phyloP scores from a whole-genome alignment of 129 eudicot species.

The Smallanthus sonchifolius region DNA sequence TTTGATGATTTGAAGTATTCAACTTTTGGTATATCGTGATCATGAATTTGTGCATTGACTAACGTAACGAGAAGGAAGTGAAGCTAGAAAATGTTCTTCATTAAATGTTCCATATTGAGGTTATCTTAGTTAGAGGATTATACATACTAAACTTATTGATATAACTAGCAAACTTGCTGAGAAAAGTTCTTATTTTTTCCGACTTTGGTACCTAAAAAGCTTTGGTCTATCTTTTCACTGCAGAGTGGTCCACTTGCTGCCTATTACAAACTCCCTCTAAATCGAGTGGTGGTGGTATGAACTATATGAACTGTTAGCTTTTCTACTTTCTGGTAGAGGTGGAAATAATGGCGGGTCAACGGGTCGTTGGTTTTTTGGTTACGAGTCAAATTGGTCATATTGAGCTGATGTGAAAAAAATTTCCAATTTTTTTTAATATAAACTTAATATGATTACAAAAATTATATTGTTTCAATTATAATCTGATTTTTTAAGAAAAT shows the following conservation, averaged over 20 bases:
- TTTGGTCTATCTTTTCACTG: conserved; percentile 8
- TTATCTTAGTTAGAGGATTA: not conserved
- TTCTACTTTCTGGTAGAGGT: not conserved
- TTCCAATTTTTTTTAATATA: not conserved
- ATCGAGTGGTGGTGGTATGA: conserved; percentile 79
- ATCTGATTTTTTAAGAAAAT: not conserved
- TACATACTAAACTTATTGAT: not conserved
- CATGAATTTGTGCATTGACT: not conserved
- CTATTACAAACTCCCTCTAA: conserved; percentile 84
- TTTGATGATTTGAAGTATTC: not conserved
- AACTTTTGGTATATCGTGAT: not conserved
- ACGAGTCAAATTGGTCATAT: not conserved
- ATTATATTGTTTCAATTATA: not conserved
- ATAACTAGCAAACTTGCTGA: conserved; percentile 7
- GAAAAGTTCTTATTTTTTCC: not conserved
- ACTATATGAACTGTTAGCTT: not conserved
- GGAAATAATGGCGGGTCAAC: not conserved
- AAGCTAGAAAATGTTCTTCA: not conserved
- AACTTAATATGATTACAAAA: not conserved
- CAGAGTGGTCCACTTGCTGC: conserved; percentile 92
- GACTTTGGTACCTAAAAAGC: not conserved
- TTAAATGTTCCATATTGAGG: not conserved
- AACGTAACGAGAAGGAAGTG: not conserved
- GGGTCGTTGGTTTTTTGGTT: no score
- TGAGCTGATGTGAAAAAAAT: not conserved